Base-by-base conservation (phyloP, 257 asterid species). In the Paulownia fortunei region DNA sequence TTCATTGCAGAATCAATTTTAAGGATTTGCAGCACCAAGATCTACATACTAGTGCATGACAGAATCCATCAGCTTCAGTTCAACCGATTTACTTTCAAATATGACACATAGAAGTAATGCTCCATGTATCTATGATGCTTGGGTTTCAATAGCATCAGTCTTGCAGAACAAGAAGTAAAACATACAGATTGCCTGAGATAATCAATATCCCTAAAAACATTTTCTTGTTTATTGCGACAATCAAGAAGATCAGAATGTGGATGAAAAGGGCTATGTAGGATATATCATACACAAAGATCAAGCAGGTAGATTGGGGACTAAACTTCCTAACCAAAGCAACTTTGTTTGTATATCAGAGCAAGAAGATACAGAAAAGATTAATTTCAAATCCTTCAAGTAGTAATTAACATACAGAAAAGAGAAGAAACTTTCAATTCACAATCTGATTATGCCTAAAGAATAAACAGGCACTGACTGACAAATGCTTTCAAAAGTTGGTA, bases 401-500 rank as follows among this genome's bases (percentile, higher is more conserved):
- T 63, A 47, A 16, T 52, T 26, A 59, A 19, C 56, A 73, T 6
- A 34, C 10, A 19, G 39, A 30, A n/a, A 51, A 2, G 21, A 68
- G 47, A 26, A n/a, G 5, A 36, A 51, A 68, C 51, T 21, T 26
- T 72, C 52, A 27, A 75, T 37, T 34, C 56, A 70, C 24, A 60
- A 71, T 51, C 72, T 78, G 42, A 59, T 34, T 49, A 49, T 49
- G 66, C 70, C 58, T 76, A 32, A 56, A 49, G 37, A 71, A 21
- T 51, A 24, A 24, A 32, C 21, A 41, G 37, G 51, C 2, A 32
- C 30, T 30, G 64, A 62, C 49, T 60, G 54, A 32, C n/a, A 66
- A n/a, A 72, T 44, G 16, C 72, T 36, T 52, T 37, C 27, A 39
- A 6, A 42, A 12, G 63, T 32, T 58, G 66, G 16, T n/a, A 2